Evolutionary conservation across 31 red algal species (phyloP), one percentile per base, ranked within the genome.

Genomic region (Asparagopsis taxiformis): DNA sequence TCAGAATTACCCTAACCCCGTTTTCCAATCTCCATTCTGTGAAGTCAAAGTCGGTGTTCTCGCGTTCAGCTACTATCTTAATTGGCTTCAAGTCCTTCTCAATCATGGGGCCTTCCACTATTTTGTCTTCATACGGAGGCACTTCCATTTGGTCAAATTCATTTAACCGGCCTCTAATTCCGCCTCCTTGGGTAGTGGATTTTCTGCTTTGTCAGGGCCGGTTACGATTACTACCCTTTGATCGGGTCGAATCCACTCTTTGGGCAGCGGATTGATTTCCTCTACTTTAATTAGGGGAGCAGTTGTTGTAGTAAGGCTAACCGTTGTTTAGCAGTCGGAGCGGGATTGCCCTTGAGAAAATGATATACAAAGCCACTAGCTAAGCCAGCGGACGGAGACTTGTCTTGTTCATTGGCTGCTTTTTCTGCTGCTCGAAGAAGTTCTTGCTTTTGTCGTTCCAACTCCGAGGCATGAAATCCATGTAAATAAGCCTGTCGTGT

Each of bases 171-270:
- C 23, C 15, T 9, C n/a, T 9, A 60, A 9, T 23, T 60, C 55
- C 10, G 13, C 17, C 55, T 60, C 23, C 10, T 9, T 60, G 23
- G 55, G 55, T 20, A 60, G 10, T 10, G 13, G 17, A 60, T 10
- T 60, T 9, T 60, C 55, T 21, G 17, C 55, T 26, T 60, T 60
- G n/a, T 60, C 23, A 25, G 55, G 55, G 9, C 17, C 55, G 22
- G n/a, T 60, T 21, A 60, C 9, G 23, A 60, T 26, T 16, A 60
- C 55, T 15, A 25, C 13, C 22, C 55, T 15, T 9, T 60, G 9
- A 10, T 15, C 17, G 23, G 9, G 8, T 9, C n/a, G 9, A 26
- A 60, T 25, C 17, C 13, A 25, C 15, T 60, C 22, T 9, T 60
- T 60, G 15, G 55, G 11, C 9, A 60, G 9, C 10, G 13, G 11